Evolutionary conservation across 1,139 yeast genomes (phyloP).

Genomic region (Suhomyces yuchorum): DNA sequence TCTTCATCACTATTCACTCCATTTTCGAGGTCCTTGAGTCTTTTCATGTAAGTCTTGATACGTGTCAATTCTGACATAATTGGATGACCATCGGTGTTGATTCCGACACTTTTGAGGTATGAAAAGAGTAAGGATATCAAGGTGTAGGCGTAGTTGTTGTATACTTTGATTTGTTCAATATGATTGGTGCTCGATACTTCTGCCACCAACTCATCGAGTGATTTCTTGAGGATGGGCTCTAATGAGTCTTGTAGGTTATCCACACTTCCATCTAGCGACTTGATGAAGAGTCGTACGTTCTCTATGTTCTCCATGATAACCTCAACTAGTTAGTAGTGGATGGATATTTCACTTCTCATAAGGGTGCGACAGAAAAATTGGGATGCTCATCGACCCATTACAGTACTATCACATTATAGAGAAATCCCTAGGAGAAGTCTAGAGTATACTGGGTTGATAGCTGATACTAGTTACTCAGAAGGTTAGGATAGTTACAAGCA

Average conservation of each 20-base stretch:
- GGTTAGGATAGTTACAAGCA: too few relatives aligned
- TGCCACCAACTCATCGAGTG: conserved; percentile 37
- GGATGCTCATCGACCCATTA: conserved; percentile 13
- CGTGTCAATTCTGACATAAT: conserved; percentile 71
- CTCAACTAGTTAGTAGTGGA: neutral
- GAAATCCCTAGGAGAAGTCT: neutral
- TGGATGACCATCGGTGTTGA: conserved; percentile 58
- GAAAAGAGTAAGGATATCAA: conserved; percentile 53
- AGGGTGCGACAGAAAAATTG: conserved; percentile 14
- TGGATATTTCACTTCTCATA: conserved; percentile 1
- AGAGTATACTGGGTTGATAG: too few relatives aligned
- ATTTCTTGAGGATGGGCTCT: conserved; percentile 37
- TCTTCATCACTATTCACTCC: conserved; percentile 21
- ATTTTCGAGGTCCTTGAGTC: conserved; percentile 50
- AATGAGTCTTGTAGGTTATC: conserved; percentile 32
- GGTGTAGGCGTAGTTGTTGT: conserved; percentile 47
- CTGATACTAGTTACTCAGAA: too few relatives aligned
- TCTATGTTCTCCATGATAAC: conserved; percentile 47
- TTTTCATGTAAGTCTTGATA: conserved; percentile 68
- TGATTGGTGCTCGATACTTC: conserved; percentile 29
- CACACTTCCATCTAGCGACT: conserved; percentile 34
- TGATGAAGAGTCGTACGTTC: conserved; percentile 31
- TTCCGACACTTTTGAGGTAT: conserved; percentile 62
- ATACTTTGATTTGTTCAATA: conserved; percentile 37
- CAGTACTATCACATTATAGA: neutral